Conservation (phyloP, 108 stramenopile species). For the Pseudonitzschia delicatissima region DNA sequence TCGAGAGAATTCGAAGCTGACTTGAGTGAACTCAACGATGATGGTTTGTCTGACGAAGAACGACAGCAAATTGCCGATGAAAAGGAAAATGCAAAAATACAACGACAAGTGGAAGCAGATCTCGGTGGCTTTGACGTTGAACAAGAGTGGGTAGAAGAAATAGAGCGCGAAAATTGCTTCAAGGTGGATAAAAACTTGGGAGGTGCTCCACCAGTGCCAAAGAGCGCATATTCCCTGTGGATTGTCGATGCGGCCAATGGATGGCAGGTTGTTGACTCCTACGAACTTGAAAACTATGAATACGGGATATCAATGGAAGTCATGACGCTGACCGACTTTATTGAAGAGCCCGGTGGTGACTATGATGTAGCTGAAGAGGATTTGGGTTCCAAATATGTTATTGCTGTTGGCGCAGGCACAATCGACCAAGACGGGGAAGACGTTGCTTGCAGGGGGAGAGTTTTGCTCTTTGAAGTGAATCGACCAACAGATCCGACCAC, state of each 20-base stretch:
- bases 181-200: constrained; percentile 63
- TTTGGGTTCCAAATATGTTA: constrained; percentile 50
- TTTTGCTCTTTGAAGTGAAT: constrained; percentile 65
- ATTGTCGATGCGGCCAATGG: constrained; percentile 76
- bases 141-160: constrained; percentile 89
- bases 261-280: constrained; percentile 80
- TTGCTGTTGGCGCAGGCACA: constrained; percentile 71
- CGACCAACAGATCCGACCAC: constrained; percentile 16
- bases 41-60: constrained; percentile 76
- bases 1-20: constrained; percentile 77
- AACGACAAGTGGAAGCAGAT: constrained; percentile 88
- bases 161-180: constrained; percentile 84
- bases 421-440: constrained; percentile 83
- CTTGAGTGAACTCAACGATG: constrained; percentile 68
- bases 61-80: constrained; percentile 64
- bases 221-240: constrained; percentile 71
- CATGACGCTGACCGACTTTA: constrained; percentile 64
- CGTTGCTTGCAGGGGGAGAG: constrained; percentile 67
- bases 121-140: constrained; percentile 88
- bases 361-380: constrained; percentile 44
- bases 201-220: constrained; percentile 67
- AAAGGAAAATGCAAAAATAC: constrained; percentile 71
- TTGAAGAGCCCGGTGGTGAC: constrained; percentile 34
- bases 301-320: constrained; percentile 74
- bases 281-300: constrained; percentile 71